Conservation (phyloP, 352 stramenopile genomes). For the Phytophthora constricta region DNA sequence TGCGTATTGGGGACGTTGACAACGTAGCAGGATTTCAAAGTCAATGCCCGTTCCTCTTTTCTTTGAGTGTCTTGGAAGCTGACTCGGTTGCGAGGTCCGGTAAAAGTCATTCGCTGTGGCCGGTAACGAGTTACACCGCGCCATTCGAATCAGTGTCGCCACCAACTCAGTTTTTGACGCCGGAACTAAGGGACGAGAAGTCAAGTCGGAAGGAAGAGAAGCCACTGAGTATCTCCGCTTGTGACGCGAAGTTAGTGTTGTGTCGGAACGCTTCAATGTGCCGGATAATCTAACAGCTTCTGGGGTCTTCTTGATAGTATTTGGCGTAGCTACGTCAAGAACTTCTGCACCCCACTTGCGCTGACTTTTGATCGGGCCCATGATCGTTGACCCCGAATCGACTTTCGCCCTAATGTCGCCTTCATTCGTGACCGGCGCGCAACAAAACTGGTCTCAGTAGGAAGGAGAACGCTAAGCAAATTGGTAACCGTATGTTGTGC, state of each 20-base stretch:
- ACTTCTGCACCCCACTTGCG: background rate
- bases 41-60: conserved; percentile 49
- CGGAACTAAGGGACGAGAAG: background rate
- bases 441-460: conserved; percentile 4
- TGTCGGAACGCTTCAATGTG: too few relatives aligned
- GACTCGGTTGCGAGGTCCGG: conserved; percentile 34
- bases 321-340: background rate
- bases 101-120: conserved; percentile 54
- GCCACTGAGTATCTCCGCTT: conserved; percentile 14
- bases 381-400: background rate
- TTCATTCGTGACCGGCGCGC: background rate
- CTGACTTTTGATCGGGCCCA: background rate
- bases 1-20: conserved; percentile 55
- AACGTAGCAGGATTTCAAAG: conserved; percentile 59
- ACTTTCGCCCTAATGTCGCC: background rate
- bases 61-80: conserved; percentile 36
- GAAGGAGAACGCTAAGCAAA: conserved; percentile 11
- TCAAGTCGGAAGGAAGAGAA: background rate
- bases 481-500: conserved; percentile 37
- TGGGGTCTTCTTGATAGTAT: background rate
- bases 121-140: conserved; percentile 58
- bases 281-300: background rate
- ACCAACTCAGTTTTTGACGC: conserved; percentile 4
- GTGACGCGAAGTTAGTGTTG: background rate
- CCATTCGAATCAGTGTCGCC: conserved; percentile 33